Conservation (phyloP, 75 land plant species). For the Pinus albicaulis region DNA sequence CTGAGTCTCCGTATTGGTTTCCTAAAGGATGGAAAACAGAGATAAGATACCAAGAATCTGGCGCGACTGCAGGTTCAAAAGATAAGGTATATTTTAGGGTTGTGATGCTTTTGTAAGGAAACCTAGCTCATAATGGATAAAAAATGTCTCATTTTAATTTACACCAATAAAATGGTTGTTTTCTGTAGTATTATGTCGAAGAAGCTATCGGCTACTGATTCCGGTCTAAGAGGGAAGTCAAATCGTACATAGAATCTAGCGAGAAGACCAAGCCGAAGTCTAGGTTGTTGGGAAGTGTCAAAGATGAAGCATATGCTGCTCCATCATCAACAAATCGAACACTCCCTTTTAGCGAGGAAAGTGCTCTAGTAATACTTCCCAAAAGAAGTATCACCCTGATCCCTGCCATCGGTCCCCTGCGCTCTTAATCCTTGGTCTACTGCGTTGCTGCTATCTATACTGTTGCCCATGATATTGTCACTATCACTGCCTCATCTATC, state of each 20-base stretch:
- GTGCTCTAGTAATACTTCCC: too few species aligned
- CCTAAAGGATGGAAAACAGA: slow-evolving; percentile 4
- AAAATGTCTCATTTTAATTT: neutral
- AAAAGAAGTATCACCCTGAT: too few species aligned
- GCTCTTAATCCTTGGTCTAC: too few species aligned
- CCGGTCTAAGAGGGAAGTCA: neutral
- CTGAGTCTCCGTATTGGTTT: neutral
- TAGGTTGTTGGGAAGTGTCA: neutral
- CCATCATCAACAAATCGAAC: neutral
- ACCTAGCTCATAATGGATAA: neutral
- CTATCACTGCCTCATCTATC: too few species aligned
- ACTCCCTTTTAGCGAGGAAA: too few species aligned
- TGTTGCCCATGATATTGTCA: too few species aligned
- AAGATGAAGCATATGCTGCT: neutral
- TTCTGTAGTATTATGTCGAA: neutral
- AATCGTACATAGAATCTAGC: neutral
- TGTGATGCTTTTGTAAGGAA: too few species aligned
- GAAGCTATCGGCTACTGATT: neutral
- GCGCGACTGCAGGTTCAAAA: neutral
- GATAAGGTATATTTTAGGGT: neutral
- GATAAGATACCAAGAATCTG: neutral
- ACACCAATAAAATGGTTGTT: neutral
- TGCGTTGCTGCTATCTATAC: too few species aligned
- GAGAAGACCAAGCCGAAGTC: neutral
- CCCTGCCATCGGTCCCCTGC: too few species aligned